A percentile compares a stretch with the other conserved stretches of the same genome.
These are phyloP conservation scores for Cystofilobasidium capitatum DNA, from an alignment of 768 basidiomycete species.

Conservation along the genomic window DNA sequence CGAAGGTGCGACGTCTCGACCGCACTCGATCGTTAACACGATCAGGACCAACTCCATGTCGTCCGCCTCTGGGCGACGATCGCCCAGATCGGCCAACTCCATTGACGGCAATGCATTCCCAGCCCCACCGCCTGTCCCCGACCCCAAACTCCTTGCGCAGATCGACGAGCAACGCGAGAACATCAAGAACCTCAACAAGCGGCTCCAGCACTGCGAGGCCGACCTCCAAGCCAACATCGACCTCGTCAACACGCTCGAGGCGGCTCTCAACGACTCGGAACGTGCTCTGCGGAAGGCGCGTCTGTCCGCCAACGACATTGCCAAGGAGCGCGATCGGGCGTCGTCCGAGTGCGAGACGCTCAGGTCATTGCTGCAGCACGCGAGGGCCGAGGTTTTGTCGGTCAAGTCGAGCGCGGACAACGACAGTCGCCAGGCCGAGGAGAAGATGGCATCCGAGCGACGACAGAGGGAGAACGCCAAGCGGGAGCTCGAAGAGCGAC, in stretches of 20 bases:
- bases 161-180: constrained; percentile 77
- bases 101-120: constrained; percentile 4
- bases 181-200: constrained; percentile 90
- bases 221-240: constrained; percentile 89
- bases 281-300: constrained; percentile 24
- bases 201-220: constrained; percentile 81
- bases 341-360: constrained; percentile 20
- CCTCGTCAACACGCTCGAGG: constrained; percentile 39
- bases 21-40: neutral
- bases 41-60: constrained; percentile 8
- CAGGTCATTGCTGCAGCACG: constrained; percentile 10
- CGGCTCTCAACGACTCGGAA: constrained; percentile 27
- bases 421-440: constrained; percentile 25
- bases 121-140: neutral
- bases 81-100: constrained; percentile 2
- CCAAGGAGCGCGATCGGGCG: constrained; percentile 24
- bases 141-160: constrained; percentile 48
- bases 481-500: constrained; percentile 47
- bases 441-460: constrained; percentile 23
- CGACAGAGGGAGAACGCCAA: constrained; percentile 29
- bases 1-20: neutral
- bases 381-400: constrained; percentile 23
- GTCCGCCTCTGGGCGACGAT: constrained; percentile 12
- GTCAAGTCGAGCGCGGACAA: constrained; percentile 12
- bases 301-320: constrained; percentile 23